phyloP scores from a whole-genome alignment of 2,329 filamentous ascomycete species.

The Arthrobotrys iridis region DNA sequence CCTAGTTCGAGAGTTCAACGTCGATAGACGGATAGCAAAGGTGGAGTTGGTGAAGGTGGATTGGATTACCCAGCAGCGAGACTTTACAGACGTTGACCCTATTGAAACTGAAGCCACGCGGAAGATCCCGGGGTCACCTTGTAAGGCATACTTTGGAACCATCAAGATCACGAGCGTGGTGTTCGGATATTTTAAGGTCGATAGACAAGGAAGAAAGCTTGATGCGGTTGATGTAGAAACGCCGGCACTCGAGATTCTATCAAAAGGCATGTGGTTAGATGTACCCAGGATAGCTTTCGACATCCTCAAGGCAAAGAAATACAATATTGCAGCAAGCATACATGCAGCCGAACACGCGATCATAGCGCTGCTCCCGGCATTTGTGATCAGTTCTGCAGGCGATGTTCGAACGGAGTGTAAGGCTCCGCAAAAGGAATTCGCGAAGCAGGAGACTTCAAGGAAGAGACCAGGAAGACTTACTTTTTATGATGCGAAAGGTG shows the following conservation, averaged over 20 bases:
- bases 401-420: conserved; percentile 97
- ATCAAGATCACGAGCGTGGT: conserved; percentile 89
- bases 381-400: conserved; percentile 86
- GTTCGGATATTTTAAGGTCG: conserved; percentile 98
- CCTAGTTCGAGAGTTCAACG: conserved; percentile 83
- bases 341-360: conserved; percentile 95
- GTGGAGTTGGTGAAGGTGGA: conserved; percentile 91
- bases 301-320: conserved; percentile 75
- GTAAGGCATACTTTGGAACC: conserved; percentile 78
- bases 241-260: conserved; percentile 83
- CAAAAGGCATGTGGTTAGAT: conserved; percentile 95
- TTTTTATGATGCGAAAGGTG: conserved; percentile 95
- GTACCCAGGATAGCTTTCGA: conserved; percentile 81
- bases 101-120: conserved; percentile 90
- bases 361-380: conserved; percentile 84
- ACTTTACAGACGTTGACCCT: conserved; percentile 93
- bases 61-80: conserved; percentile 92
- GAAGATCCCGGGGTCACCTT: conserved; percentile 67
- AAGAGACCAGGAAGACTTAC: conserved; percentile 89
- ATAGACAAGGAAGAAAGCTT: conserved; percentile 79
- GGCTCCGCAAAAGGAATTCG: conserved; percentile 85
- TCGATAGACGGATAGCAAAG: conserved; percentile 81
- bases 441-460: conserved; percentile 72
- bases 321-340: conserved; percentile 88
- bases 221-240: conserved; percentile 95